Conservation (phyloP, 768 basidiomycete species). For the Dioszegia crocea region DNA sequence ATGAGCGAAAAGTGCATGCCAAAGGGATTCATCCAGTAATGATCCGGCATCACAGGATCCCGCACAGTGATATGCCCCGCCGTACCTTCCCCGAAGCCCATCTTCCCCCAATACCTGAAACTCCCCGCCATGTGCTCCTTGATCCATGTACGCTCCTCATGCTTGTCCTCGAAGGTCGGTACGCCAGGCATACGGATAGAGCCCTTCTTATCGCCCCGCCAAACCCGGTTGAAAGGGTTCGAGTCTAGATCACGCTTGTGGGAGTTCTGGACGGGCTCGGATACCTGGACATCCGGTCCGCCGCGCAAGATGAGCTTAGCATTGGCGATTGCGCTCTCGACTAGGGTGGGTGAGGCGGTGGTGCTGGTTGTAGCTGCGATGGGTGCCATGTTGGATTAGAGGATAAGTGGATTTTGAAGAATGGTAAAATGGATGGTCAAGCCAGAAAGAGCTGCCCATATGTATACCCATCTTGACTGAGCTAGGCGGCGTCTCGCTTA, state of each 20-base stretch:
- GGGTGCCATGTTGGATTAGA: constrained; percentile 2
- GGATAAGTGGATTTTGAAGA: too few relatives aligned
- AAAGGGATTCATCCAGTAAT: constrained; percentile 31
- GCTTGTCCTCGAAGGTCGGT: constrained; percentile 12
- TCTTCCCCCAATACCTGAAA: constrained; percentile 11
- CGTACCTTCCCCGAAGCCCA: constrained; percentile 14
- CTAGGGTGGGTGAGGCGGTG: not conserved
- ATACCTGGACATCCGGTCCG: not conserved
- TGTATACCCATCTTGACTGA: too few relatives aligned
- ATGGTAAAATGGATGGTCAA: too few relatives aligned
- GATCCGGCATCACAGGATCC: constrained; percentile 14
- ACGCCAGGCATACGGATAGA: constrained; percentile 13
- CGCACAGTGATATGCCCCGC: constrained; percentile 19
- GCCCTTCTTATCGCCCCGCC: constrained; percentile 13
- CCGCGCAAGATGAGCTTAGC: constrained; percentile 8
- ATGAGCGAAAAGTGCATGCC: constrained; percentile 56
- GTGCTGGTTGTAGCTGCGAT: not conserved
- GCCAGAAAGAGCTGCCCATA: too few relatives aligned
- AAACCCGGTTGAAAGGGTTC: constrained; percentile 19
- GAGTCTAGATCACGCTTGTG: constrained; percentile 12
- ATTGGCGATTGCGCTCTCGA: not conserved
- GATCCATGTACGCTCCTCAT: constrained; percentile 18
- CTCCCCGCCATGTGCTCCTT: constrained; percentile 13
- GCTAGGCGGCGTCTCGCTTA: too few relatives aligned
- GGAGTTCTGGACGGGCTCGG: not conserved